Conservation (phyloP, 1,284 basidiomycete species). For the Boletellus deceptivus region DNA sequence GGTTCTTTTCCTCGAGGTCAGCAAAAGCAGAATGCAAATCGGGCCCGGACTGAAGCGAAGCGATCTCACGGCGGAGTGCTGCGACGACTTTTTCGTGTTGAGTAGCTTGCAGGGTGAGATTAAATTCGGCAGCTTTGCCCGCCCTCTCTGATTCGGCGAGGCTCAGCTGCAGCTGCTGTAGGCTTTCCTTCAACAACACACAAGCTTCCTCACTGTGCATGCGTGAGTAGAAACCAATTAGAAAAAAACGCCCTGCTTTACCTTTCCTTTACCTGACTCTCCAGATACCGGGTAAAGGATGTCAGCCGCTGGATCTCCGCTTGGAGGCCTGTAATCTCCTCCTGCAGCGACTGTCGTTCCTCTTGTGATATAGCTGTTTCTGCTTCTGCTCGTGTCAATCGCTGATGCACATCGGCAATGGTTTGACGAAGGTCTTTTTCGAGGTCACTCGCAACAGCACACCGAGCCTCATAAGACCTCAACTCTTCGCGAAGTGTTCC, state of each 20-base stretch:
- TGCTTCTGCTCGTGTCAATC: conserved; percentile 19
- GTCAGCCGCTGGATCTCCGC: conserved; percentile 62
- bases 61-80: conserved; percentile 55
- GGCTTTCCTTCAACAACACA: conserved; percentile 42
- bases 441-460: conserved; percentile 11
- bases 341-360: conserved; percentile 51
- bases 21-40: conserved; percentile 52
- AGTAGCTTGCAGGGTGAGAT: conserved; percentile 56
- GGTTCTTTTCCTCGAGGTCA: conserved; percentile 65
- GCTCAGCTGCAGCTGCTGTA: conserved; percentile 45
- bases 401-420: conserved; percentile 17
- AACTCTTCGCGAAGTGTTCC: conserved; percentile 22
- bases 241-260: conserved; percentile 19
- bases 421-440: conserved; percentile 26
- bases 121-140: conserved; percentile 59
- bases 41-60: conserved; percentile 49
- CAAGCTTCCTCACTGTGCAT: conserved; percentile 48
- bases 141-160: conserved; percentile 54
- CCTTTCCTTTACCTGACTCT: conserved; percentile 62
- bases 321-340: conserved; percentile 53
- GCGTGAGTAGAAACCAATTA: conserved; percentile 1
- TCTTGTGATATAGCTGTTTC: conserved; percentile 39
- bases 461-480: conserved; percentile 17
- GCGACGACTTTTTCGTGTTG: conserved; percentile 63
- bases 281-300: conserved; percentile 58